Evolutionary conservation across 2,329 filamentous ascomycete genomes (phyloP).

Genomic region (Cadophora luteo-olivacea): DNA sequence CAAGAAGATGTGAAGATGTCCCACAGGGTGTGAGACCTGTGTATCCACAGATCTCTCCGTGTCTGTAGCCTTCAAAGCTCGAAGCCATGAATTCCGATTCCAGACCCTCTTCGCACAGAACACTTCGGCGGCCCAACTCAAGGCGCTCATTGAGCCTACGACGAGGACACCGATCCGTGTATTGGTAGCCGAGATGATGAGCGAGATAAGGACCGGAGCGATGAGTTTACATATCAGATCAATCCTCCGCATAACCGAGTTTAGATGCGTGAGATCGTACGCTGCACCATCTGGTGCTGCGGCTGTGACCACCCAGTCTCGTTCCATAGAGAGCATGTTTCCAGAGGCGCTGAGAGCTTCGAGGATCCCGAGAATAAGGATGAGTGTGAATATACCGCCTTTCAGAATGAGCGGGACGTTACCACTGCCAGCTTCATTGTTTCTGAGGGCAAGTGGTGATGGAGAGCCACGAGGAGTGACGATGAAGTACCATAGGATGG

Average conservation of each 20-base stretch:
- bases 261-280: conserved; percentile 53
- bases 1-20: neutral
- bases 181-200: conserved; percentile 51
- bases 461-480: conserved; percentile 27
- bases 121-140: conserved; percentile 50
- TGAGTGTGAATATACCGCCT: conserved; percentile 44
- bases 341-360: conserved; percentile 51
- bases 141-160: conserved; percentile 52
- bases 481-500: conserved; percentile 49
- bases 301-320: conserved; percentile 53
- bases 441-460: neutral
- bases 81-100: conserved; percentile 43
- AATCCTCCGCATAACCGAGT: conserved; percentile 62
- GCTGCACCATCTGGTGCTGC: conserved; percentile 43
- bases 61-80: conserved; percentile 40
- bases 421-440: neutral
- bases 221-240: conserved; percentile 63
- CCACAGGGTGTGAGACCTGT: neutral
- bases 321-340: conserved; percentile 55
- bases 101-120: conserved; percentile 50
- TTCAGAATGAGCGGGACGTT: conserved; percentile 36
- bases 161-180: conserved; percentile 53
- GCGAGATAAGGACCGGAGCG: conserved; percentile 57
- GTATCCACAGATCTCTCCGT: neutral
- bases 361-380: conserved; percentile 49